Evolutionary conservation across 805 yeast genomes (phyloP).

Genomic region (Cephaloascus fragrans): DNA sequence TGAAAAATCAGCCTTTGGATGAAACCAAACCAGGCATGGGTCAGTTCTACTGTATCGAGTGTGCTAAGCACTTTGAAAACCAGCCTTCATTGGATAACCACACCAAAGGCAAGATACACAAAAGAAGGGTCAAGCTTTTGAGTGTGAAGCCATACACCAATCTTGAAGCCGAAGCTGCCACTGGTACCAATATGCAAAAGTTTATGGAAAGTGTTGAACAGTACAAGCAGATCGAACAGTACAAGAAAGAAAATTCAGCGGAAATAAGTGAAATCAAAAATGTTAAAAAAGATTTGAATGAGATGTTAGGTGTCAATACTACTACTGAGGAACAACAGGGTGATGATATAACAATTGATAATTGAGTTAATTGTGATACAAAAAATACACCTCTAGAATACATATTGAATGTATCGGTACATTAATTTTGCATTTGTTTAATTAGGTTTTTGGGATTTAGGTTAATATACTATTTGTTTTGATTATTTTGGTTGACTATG

Average conservation of each 20-base stretch:
- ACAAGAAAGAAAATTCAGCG: constrained; percentile 31
- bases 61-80: constrained; percentile 86
- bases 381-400: too few species aligned
- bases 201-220: constrained; percentile 56
- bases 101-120: constrained; percentile 69
- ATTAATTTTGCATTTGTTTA: background rate
- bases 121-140: constrained; percentile 72
- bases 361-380: background rate
- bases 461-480: background rate
- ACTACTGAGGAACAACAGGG: background rate
- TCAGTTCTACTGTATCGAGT: constrained; percentile 87
- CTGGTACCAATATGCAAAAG: constrained; percentile 65
- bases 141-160: constrained; percentile 76
- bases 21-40: constrained; percentile 92
- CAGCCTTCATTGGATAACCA: constrained; percentile 67
- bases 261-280: constrained; percentile 35
- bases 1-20: constrained; percentile 78
- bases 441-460: background rate
- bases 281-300: constrained; percentile 4
- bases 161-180: constrained; percentile 85
- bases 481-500: background rate
- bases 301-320: constrained; percentile 1
- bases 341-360: background rate
- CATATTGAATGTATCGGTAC: too few species aligned
- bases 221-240: constrained; percentile 35